phyloP scores from a whole-genome alignment of 2,329 filamentous ascomycete species.

The Tolypocladium guangdongense region DNA sequence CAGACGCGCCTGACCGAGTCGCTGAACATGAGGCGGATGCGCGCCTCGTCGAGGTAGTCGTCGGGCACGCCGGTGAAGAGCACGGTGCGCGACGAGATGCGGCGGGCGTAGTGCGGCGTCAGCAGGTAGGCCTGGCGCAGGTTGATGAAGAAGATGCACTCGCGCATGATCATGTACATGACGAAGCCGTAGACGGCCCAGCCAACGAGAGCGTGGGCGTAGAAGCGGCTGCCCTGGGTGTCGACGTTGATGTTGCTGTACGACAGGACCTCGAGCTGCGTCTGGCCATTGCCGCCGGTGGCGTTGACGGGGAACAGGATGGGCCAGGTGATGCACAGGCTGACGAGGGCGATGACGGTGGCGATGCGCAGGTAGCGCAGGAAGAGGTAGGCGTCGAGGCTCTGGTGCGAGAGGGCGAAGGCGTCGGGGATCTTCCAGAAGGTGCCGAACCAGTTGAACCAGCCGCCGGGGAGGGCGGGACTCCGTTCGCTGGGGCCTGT shows the following conservation, averaged over 20 bases:
- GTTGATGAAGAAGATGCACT: constrained; percentile 89
- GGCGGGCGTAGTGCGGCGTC: constrained; percentile 69
- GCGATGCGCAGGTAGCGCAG: constrained; percentile 74
- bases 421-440: constrained; percentile 59
- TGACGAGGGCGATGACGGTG: constrained; percentile 68
- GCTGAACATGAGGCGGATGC: constrained; percentile 67
- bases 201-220: constrained; percentile 69
- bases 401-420: constrained; percentile 76
- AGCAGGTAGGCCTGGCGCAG: constrained; percentile 89
- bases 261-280: constrained; percentile 46
- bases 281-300: constrained; percentile 57
- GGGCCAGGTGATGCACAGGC: constrained; percentile 74
- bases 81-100: constrained; percentile 82
- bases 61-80: constrained; percentile 82
- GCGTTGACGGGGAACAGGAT: constrained; percentile 75
- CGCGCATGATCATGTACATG: constrained; percentile 79
- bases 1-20: constrained; percentile 72
- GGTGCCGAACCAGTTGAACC: constrained; percentile 50
- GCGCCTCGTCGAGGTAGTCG: constrained; percentile 62
- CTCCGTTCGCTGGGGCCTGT: constrained; percentile 43
- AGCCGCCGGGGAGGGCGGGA: constrained; percentile 41
- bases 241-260: constrained; percentile 34
- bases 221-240: constrained; percentile 54
- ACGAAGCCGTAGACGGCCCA: constrained; percentile 83
- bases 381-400: constrained; percentile 80